phyloP scores from a whole-genome alignment of 2,329 filamentous ascomycete genomes.

The Fusarium chlamydosporum region DNA sequence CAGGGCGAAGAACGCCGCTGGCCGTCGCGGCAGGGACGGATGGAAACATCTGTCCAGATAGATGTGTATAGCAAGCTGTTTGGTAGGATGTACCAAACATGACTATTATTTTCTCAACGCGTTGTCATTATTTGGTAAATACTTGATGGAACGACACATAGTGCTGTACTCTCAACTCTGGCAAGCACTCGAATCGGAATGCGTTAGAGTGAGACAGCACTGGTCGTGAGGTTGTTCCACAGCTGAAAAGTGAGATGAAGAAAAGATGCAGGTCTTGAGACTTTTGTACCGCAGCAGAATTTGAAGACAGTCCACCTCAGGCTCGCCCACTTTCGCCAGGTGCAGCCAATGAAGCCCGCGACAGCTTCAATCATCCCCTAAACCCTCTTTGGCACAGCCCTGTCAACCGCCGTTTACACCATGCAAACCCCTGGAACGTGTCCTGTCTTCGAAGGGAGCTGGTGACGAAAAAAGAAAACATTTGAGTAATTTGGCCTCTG shows the following conservation, averaged over 20 bases:
- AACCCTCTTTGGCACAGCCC: conserved; percentile 35
- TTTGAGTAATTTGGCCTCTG: conserved; percentile 36
- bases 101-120: conserved; percentile 3
- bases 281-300: conserved; percentile 37
- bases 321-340: conserved; percentile 34
- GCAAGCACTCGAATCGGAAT: conserved; percentile 6
- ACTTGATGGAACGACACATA: not conserved
- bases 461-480: conserved; percentile 44
- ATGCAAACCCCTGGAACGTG: conserved; percentile 43
- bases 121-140: not conserved
- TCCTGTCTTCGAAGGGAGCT: conserved; percentile 35
- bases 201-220: not conserved
- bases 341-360: conserved; percentile 43
- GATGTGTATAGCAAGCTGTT: conserved; percentile 31
- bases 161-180: not conserved
- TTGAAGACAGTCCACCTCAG: conserved; percentile 32
- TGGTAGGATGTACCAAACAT: conserved; percentile 21
- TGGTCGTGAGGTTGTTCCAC: conserved; percentile 8
- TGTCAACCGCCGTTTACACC: conserved; percentile 42
- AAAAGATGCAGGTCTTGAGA: conserved; percentile 22
- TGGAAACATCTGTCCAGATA: conserved; percentile 22
- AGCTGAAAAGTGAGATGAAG: conserved; percentile 26
- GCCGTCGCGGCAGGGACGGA: conserved; percentile 67
- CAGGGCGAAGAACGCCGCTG: conserved; percentile 62
- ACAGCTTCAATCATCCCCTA: conserved; percentile 26